Evolutionary conservation across 2,329 filamentous ascomycete species (phyloP), one percentile per base, ranked within the genome.

Genomic region (Sphaerulina musiva): DNA sequence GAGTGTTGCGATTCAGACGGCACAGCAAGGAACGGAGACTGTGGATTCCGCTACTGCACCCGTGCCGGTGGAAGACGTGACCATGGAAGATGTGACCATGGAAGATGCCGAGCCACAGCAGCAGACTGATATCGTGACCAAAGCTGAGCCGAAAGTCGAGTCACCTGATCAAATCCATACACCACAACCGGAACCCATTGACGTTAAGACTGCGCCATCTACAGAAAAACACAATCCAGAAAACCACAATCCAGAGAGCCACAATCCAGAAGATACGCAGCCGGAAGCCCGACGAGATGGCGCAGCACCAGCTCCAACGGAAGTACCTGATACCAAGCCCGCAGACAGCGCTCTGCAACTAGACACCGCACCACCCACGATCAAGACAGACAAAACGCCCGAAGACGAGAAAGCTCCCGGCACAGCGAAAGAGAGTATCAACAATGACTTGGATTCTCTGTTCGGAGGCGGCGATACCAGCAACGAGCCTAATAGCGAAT

Each of bases 381-480:
- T 48, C 8, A 39, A 48, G 31, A 17, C 26, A 7, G 53, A 44
- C 14, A 56, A 62, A 39, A 26, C 56, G 9, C 11, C 43, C 3
- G 49, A 55, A 38, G 61, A 63, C 11, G 62, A 64, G n/a, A 60
- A 59, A 40, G 51, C 57, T 34, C 66, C 63, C 9, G 59, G 63
- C 53, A 66, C 64, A 12, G 61, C 61, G 29, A 65, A 64, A 53
- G 54, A 51, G 7, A 53, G 54, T 32, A 36, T 48, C n/a, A 63
- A 58, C 31, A 60, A 59, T 17, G 68, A 70, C 46, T 64, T 70
- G 10, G 68, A 71, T 54, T 69, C 66, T 6, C 63, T 70, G 32
- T 70, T 71, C 63, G 65, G 63, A 53, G 66, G 65, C 47, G 53
- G 63, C 14, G 56, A 55, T 45, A 63, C 58, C 48, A 54, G 56